These are phyloP conservation scores for Myxozyma neglecta DNA, from an alignment of 805 yeast species.

Conservation along the genomic window DNA sequence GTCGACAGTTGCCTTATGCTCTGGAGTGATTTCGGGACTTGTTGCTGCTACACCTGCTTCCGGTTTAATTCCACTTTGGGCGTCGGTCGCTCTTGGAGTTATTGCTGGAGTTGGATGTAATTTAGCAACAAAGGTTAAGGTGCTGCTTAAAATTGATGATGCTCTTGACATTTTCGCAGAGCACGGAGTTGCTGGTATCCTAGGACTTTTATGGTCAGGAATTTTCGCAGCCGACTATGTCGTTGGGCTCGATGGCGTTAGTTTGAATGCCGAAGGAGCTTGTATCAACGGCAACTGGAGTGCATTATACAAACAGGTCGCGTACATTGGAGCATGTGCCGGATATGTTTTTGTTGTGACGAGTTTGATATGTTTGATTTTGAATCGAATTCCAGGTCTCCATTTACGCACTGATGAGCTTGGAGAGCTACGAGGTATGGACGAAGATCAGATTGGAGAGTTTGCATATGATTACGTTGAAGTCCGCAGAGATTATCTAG, in stretches of 20 bases:
- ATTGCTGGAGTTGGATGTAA: constrained; percentile 82
- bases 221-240: constrained; percentile 87
- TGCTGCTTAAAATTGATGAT: constrained; percentile 79
- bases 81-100: constrained; percentile 80
- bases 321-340: constrained; percentile 68
- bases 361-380: constrained; percentile 67
- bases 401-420: constrained; percentile 76
- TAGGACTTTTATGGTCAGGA: constrained; percentile 84
- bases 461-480: constrained; percentile 98
- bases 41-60: constrained; percentile 97
- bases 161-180: constrained; percentile 93
- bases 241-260: constrained; percentile 80
- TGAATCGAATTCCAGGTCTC: constrained; percentile 81
- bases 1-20: constrained; percentile 94
- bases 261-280: constrained; percentile 68
- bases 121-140: constrained; percentile 84
- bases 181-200: constrained; percentile 94
- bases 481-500: constrained; percentile 78
- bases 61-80: constrained; percentile 89
- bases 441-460: constrained; percentile 96
- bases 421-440: constrained; percentile 86
- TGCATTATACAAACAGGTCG: constrained; percentile 87
- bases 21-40: constrained; percentile 91
- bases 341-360: constrained; percentile 80
- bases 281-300: constrained; percentile 89